Percentiles rank a stretch among this genome's conserved stretches.
These are phyloP conservation scores for Cordyceps militaris DNA, from an alignment of 2,329 filamentous ascomycete genomes.

Conservation along the genomic window DNA sequence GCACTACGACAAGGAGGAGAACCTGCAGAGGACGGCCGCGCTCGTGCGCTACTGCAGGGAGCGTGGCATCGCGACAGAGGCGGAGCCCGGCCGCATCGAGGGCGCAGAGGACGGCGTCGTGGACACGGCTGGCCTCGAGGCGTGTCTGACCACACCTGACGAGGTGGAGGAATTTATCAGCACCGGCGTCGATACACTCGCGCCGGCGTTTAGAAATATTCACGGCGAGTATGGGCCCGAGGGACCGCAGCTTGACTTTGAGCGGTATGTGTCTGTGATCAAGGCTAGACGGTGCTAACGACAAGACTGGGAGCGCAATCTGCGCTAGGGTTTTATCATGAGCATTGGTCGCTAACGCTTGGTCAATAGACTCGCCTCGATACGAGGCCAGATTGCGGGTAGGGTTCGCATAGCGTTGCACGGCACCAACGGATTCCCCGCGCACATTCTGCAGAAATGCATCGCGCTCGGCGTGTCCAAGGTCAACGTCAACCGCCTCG, in stretches of 20 bases:
- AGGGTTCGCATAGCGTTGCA: not conserved
- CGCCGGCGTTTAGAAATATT: constrained; percentile 69
- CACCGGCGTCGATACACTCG: constrained; percentile 68
- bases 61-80: constrained; percentile 59
- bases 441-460: not conserved
- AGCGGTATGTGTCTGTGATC: not conserved
- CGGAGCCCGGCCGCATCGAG: constrained; percentile 59
- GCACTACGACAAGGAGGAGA: constrained; percentile 64
- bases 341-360: not conserved
- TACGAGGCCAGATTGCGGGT: not conserved
- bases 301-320: too few relatives aligned
- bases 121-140: constrained; percentile 43
- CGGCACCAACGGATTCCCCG: not conserved
- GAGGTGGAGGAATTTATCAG: constrained; percentile 63
- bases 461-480: constrained; percentile 32
- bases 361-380: not conserved
- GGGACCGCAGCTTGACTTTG: constrained; percentile 3
- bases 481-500: constrained; percentile 41
- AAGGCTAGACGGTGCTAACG: too few relatives aligned
- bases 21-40: constrained; percentile 54
- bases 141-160: constrained; percentile 56
- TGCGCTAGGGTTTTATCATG: not conserved
- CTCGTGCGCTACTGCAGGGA: constrained; percentile 55
- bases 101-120: constrained; percentile 64
- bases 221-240: constrained; percentile 61